Evolutionary conservation across 306 rosid species (phyloP).

Genomic region (Styphnolobium japonicum): DNA sequence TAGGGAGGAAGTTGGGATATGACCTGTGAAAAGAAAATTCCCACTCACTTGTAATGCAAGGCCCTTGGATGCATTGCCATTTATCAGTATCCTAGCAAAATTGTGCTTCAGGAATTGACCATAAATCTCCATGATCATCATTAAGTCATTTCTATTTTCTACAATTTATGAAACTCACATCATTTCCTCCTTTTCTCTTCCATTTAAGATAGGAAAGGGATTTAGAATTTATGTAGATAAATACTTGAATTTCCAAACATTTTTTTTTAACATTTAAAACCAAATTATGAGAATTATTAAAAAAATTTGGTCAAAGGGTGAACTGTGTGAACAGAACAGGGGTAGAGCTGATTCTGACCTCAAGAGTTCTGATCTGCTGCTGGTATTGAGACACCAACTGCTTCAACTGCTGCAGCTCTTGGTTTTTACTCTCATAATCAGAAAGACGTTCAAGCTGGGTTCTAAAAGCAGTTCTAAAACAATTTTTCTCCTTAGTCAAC

Average conservation of each 20-base stretch:
- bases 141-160: not conserved
- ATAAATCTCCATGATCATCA: not conserved
- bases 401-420: slow-evolving; percentile 78
- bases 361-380: slow-evolving; percentile 82
- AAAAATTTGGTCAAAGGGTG: not conserved
- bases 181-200: not conserved
- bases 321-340: not conserved
- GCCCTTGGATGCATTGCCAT: not conserved
- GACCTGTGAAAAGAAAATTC: not conserved
- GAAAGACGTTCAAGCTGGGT: slow-evolving; percentile 85
- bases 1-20: not conserved
- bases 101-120: not conserved
- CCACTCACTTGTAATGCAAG: not conserved
- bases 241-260: not conserved
- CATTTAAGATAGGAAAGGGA: not conserved
- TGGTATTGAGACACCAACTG: slow-evolving; percentile 81
- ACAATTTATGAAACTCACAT: not conserved
- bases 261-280: not conserved
- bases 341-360: slow-evolving; percentile 54
- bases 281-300: not conserved
- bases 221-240: not conserved
- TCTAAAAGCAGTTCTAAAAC: slow-evolving; percentile 76
- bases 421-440: slow-evolving; percentile 62
- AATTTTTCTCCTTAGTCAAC: slow-evolving; percentile 67
- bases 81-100: not conserved